phyloP scores from a whole-genome alignment of 805 yeast genomes.

The Middelhovenomyces tepae region DNA sequence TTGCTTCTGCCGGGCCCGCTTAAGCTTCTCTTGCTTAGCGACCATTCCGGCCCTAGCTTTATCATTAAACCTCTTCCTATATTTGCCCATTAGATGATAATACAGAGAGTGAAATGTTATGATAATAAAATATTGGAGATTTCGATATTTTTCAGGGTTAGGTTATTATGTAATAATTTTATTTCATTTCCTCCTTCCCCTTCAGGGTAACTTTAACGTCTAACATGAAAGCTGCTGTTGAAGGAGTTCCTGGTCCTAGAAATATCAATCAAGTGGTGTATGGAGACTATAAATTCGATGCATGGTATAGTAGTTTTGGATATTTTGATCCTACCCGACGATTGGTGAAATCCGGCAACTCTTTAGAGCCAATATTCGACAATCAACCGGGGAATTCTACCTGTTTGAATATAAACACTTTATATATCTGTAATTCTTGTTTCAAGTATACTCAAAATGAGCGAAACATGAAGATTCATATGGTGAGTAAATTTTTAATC shows the following conservation, averaged over 20 bases:
- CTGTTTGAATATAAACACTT: slow-evolving; percentile 38
- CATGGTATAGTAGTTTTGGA: slow-evolving; percentile 87
- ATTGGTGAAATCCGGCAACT: slow-evolving; percentile 2
- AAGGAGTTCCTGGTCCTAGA: no score
- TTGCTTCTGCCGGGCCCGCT: slow-evolving; percentile 60
- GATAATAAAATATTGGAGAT: slow-evolving; percentile 2
- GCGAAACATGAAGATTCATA: slow-evolving; percentile 43
- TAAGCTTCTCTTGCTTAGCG: slow-evolving; percentile 65
- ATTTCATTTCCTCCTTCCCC: no score
- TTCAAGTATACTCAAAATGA: slow-evolving; percentile 62
- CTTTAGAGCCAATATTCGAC: slow-evolving; percentile 13
- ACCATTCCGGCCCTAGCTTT: slow-evolving; percentile 81
- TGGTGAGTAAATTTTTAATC: no score
- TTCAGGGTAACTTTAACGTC: no score
- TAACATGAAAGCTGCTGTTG: no score
- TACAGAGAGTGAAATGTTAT: slow-evolving; percentile 6
- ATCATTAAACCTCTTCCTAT: slow-evolving; percentile 71
- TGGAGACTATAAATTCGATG: slow-evolving; percentile 58
- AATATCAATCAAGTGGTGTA: slow-evolving; percentile 60
- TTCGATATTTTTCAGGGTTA: slow-evolving; percentile 1
- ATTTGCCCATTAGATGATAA: slow-evolving; percentile 77
- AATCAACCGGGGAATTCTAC: slow-evolving; percentile 14
- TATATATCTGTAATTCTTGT: slow-evolving; percentile 73
- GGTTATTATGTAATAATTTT: no score
- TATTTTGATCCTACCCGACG: slow-evolving; percentile 40